Evolutionary conservation across 129 eudicot genomes (phyloP), one percentile per base, ranked within the genome.

Genomic region (Lactuca sativa): DNA sequence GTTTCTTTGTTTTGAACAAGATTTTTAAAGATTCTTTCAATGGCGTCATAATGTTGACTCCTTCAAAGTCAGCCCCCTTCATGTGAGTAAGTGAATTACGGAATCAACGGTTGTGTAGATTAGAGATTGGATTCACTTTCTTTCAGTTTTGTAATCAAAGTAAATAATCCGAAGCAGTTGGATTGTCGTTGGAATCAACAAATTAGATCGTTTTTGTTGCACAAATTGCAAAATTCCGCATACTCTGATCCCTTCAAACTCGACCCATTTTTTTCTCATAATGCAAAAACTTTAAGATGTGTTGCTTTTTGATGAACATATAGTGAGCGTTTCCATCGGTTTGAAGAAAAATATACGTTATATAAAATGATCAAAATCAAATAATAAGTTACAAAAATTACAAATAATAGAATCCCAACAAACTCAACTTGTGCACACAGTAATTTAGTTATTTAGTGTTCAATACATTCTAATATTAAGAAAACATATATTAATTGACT

Each of bases 1-100:
- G n/a, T n/a, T n/a, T n/a, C n/a, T 9, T 59, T 58, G 36, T 71
- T 59, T 59, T 71, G 75, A 71, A 71, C 2, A 32, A 15, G 58
- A 70, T 32, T 56, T 70, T 11, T 5, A 9, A 37, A 69, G 52
- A 59, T 43, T 44, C 66, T 34, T 15, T 67, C 34, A 18, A 41
- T 70, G 74, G 40, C 66, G 57, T 31, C 59, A 59, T 25, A 25
- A 25, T 25, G 0, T 70, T 30, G 75, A 71, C 63, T 3, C 31
- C 56, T 70, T 69, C 74, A 69, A 69, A 69, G 55, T 38, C 25
- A 36, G 2, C 7, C 66, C 65, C 25, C 7, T 47, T 11, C 12
- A 3, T 40, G 9, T 40, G 21, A 21, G 21, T 21, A 21, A 21
- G n/a, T 12, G 49, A 21, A 21, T 21, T 21, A 43, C 1, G 49